A percentile compares a stretch with the other conserved stretches of the same genome.
Conservation (phyloP, 306 rosid genomes). For the peach (Prunus persica) region Prunus_persica_NCBIv2 NC_034016.1:21477501-21478000, state of each 20-base stretch:
- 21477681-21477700: not conserved
- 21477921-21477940: constrained; percentile 83
- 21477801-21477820: not conserved
- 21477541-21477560: constrained; percentile 52
- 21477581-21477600: not conserved
- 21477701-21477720: constrained; percentile 79
- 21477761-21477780: constrained; percentile 74
- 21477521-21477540: constrained; percentile 60
- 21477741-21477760: constrained; percentile 92
- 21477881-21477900: constrained; percentile 74
- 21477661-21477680: not conserved
- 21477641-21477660: not conserved
- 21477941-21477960: constrained; percentile 49
- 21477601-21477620: not conserved
- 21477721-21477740: constrained; percentile 74
- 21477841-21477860: not conserved
- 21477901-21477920: constrained; percentile 98
- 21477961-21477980: constrained; percentile 16
- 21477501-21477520: constrained; percentile 67
- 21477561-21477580: not conserved
- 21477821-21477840: not conserved
- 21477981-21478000: constrained; percentile 1
- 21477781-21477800: constrained; percentile 15
- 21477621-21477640: not conserved
- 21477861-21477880: not conserved